Evolutionary conservation across 2,329 filamentous ascomycete genomes (phyloP), one percentile per base, ranked within the genome.

Genomic region (Plectosphaerella plurivora): DNA sequence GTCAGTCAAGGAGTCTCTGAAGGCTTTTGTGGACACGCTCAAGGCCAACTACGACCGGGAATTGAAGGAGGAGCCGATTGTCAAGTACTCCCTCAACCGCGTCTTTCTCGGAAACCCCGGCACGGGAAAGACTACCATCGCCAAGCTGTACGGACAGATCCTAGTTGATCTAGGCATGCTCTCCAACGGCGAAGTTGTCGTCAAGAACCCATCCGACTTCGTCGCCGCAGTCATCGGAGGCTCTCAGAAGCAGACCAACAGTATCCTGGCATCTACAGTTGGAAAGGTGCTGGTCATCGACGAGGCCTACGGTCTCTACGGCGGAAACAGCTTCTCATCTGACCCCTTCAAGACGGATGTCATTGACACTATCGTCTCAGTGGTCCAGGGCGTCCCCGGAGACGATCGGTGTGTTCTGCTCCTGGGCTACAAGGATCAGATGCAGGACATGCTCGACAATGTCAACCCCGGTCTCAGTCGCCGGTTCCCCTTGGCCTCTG

Each of bases 231-330:
- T 63, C 0, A 55, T 93, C 0, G 89, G 89, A 0, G 71, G 77
- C 2, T 91, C 88, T 0, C 88, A 93, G 63, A 72, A 77, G 2
- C 82, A 84, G 35, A 92, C 88, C 0, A 92, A 89, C 57, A 84
- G 73, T 0, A 91, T 92, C 7, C 73, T 93, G 0, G 81, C 79
- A 0, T 70, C 83, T 0, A 83, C 86, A 0, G 57, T 78, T 0
- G 89, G 89, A 0, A 93, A 92, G 57, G 87, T 92, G 0, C 75
- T 93, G 0, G 81, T 93, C 14, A 91, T 93, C 3, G 89, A 93
- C 55, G 89, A 94, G 62, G 88, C 88, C 0, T 92, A 93, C 57
- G 82, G 83, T 35, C 73, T 93, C 0, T 79, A 75, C 45, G 66
- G 69, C 1, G 71, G 71, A 0, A 63, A 65, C 3, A 65, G 62